phyloP scores from a whole-genome alignment of 352 stramenopile genomes.

The Pythium aquatile region DNA sequence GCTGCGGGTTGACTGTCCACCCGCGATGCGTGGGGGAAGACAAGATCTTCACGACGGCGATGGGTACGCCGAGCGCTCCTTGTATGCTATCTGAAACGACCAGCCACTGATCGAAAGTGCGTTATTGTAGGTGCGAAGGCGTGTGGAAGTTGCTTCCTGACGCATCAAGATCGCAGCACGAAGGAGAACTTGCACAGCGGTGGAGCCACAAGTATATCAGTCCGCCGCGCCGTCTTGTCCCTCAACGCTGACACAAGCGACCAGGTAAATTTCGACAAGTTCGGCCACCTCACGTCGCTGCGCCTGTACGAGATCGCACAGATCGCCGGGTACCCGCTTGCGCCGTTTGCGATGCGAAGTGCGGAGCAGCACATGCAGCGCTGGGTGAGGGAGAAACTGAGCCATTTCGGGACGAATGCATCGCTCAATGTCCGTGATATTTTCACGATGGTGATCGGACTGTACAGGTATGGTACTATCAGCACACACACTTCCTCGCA shows the following conservation, averaged over 20 bases:
- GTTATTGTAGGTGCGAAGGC: conserved; percentile 43
- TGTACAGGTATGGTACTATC: conserved; percentile 53
- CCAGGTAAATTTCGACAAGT: conserved; percentile 68
- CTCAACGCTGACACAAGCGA: conserved; percentile 71
- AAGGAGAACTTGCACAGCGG: conserved; percentile 74
- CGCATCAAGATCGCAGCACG: conserved; percentile 62
- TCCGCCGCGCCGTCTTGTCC: conserved; percentile 62
- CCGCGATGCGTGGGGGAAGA: conserved; percentile 57
- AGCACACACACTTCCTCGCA: not conserved
- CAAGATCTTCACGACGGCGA: conserved; percentile 34
- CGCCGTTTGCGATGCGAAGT: conserved; percentile 76
- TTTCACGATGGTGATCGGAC: conserved; percentile 74
- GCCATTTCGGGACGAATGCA: conserved; percentile 32
- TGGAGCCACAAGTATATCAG: conserved; percentile 49
- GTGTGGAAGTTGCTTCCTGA: conserved; percentile 72
- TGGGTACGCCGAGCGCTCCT: not conserved
- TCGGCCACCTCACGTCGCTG: conserved; percentile 72
- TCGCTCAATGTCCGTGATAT: conserved; percentile 65
- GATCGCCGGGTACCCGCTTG: conserved; percentile 78
- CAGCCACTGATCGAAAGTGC: not conserved
- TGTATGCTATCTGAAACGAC: not conserved
- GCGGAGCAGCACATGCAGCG: conserved; percentile 65
- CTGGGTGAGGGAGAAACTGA: conserved; percentile 78
- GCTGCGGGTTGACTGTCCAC: conserved; percentile 61
- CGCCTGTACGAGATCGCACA: conserved; percentile 72